These are phyloP conservation scores for Conticribra guillardii DNA, from an alignment of 108 stramenopile species.

Conservation along the genomic window DNA sequence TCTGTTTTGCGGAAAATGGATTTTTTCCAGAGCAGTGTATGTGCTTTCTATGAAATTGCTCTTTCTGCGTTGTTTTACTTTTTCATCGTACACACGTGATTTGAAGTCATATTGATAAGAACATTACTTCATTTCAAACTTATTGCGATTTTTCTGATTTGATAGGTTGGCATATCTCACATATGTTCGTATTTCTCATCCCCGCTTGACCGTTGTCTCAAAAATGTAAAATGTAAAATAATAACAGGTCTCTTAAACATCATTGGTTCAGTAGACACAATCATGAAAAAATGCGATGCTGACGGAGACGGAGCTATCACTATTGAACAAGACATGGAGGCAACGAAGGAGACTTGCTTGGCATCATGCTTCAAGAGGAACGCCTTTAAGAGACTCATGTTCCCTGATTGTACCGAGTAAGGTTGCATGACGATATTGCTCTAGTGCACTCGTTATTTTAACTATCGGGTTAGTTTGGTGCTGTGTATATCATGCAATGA, in stretches of 20 bases:
- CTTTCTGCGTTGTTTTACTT: no score
- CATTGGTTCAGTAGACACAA: slow-evolving; percentile 37
- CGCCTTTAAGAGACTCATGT: slow-evolving; percentile 82
- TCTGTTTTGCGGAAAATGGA: background rate
- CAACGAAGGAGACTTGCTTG: slow-evolving; percentile 79
- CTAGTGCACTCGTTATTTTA: background rate
- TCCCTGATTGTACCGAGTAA: slow-evolving; percentile 78
- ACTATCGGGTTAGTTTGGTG: no score
- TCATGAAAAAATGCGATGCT: slow-evolving; percentile 47
- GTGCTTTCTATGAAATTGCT: no score
- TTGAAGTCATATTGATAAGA: no score
- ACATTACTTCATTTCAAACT: no score
- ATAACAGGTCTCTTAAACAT: slow-evolving; percentile 59
- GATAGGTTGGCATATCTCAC: no score
- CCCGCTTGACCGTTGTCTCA: no score
- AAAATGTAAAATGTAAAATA: no score
- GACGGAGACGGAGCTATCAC: slow-evolving; percentile 76
- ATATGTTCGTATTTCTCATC: no score
- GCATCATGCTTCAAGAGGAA: slow-evolving; percentile 87
- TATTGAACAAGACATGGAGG: slow-evolving; percentile 81
- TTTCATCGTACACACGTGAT: no score
- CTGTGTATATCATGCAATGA: no score
- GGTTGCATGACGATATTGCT: background rate
- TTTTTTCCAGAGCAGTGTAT: slow-evolving; percentile 24
- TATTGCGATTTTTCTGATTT: no score